Conservation (phyloP, 2,329 filamentous ascomycete species). For the Neocucurbitaria cava region DNA sequence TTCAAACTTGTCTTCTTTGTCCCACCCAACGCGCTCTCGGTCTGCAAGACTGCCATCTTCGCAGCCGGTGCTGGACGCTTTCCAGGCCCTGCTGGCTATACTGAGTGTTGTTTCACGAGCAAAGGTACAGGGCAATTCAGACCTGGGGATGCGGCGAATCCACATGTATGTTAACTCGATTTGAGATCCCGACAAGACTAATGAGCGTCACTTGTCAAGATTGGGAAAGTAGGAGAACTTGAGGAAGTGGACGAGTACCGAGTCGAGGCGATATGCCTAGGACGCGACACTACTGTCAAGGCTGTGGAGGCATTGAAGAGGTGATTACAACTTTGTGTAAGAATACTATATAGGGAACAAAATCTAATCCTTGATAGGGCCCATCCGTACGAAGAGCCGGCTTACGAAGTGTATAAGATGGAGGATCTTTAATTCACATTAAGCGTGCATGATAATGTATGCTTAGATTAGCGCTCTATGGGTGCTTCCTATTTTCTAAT, state of each 20-base stretch:
- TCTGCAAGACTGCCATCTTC: slow-evolving; percentile 55
- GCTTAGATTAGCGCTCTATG: neutral
- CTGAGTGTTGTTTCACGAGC: slow-evolving; percentile 52
- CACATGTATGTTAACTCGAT: slow-evolving; percentile 48
- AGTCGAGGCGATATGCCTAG: slow-evolving; percentile 69
- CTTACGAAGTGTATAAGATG: slow-evolving; percentile 56
- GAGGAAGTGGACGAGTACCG: slow-evolving; percentile 67
- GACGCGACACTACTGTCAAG: slow-evolving; percentile 62
- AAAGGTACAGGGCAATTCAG: slow-evolving; percentile 70
- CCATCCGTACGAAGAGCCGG: slow-evolving; percentile 56
- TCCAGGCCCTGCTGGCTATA: slow-evolving; percentile 52
- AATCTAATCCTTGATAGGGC: slow-evolving; percentile 34
- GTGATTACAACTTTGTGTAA: slow-evolving; percentile 52
- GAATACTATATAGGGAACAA: neutral
- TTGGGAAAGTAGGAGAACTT: slow-evolving; percentile 64
- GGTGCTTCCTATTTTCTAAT: neutral
- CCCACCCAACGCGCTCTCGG: slow-evolving; percentile 46
- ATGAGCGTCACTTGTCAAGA: slow-evolving; percentile 35
- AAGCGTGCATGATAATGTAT: neutral
- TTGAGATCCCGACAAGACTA: neutral
- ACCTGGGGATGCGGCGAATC: slow-evolving; percentile 67
- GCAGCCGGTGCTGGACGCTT: slow-evolving; percentile 54
- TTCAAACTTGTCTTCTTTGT: slow-evolving; percentile 57
- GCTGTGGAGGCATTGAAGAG: slow-evolving; percentile 70
- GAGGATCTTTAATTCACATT: slow-evolving; percentile 48